Percentiles rank a stretch among this genome's conserved stretches.
Conservation (phyloP, 1,284 basidiomycete genomes). For the Ganoderma meredithae region DNA sequence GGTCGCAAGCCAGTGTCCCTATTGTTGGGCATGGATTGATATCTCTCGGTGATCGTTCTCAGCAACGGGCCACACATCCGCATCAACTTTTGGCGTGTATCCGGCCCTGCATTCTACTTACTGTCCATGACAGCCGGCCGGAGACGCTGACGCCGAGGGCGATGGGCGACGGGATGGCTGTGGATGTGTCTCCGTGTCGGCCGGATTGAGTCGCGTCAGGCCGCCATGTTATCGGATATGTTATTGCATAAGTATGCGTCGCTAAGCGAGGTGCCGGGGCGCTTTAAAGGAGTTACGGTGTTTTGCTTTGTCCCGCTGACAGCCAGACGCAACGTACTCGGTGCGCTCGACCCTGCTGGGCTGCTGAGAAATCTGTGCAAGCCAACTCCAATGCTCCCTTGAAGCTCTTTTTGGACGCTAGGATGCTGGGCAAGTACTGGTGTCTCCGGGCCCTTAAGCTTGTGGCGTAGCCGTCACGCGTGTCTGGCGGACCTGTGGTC, state of each 20-base stretch:
- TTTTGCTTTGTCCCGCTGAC: background rate
- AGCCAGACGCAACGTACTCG: background rate
- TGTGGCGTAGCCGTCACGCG: background rate
- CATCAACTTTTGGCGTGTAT: background rate
- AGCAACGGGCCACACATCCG: background rate
- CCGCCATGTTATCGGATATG: background rate
- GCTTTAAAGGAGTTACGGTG: background rate
- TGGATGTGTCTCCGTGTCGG: background rate
- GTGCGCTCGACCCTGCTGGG: too few species aligned
- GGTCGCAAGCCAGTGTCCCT: background rate
- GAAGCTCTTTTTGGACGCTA: background rate
- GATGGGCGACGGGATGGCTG: constrained; percentile 5
- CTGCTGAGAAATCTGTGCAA: background rate
- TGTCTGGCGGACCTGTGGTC: background rate
- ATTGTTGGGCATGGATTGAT: background rate
- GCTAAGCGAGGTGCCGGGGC: background rate
- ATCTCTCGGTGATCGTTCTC: background rate
- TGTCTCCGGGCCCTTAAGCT: background rate
- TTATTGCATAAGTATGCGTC: background rate
- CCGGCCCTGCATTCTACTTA: background rate
- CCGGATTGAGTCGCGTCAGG: background rate
- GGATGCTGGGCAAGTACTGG: background rate
- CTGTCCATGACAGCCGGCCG: background rate
- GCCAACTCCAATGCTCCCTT: background rate
- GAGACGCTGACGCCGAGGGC: constrained; percentile 1